Base-by-base conservation (phyloP, 1,284 basidiomycete species). In the Sporisorium iseilematis-ciliati region DNA sequence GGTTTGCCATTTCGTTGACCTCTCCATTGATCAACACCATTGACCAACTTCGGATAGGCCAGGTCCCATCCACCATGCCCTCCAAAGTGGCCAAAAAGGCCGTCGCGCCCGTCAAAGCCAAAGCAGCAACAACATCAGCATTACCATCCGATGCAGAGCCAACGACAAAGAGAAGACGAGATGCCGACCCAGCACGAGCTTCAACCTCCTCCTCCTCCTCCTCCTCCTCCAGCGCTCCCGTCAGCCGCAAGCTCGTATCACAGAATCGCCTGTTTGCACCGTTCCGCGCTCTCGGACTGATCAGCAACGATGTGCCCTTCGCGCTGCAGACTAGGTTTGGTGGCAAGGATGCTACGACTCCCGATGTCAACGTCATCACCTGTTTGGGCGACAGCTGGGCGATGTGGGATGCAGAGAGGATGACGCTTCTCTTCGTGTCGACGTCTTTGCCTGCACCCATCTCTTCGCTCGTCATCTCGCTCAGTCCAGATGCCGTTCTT, bases 341-440 rank as follows among this genome's bases (percentile, higher is more conserved):
- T 3, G 89, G 92, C 82, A 96, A 95, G 85, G 94, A 94, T 35
- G 91, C 93, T 8, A 90, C 92, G 0, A 75, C 69, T 21, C 77
- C 84, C 1, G 82, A 84, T 42, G 76, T 83, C 57, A 92, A 92
- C 49, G 88, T 99, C 52, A 87, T 97, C 45, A 97, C 95, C 14
- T 95, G 93, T 79, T 86, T 98, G 6, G 96, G 96, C 16, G 90
- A 89, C 71, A 91, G 92, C 77, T 99, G 96, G 96, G 92, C 94
- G 21, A 88, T 98, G 86, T 99, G 96, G 96, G 94, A 97, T 82
- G 94, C 94, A 14, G 92, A 91, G 35, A 93, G 92, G 86, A 95
- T 99, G 92, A 90, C 89, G 18, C 87, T 99, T 51, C 88, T 98
- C 50, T 98, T 99, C 84, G 94, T 97, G 66, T 94, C 95, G 92